A percentile compares a stretch with the other conserved stretches of the same genome.
Conservation (phyloP, 331 rosid genomes). For the Pyrus hybrid region DNA sequence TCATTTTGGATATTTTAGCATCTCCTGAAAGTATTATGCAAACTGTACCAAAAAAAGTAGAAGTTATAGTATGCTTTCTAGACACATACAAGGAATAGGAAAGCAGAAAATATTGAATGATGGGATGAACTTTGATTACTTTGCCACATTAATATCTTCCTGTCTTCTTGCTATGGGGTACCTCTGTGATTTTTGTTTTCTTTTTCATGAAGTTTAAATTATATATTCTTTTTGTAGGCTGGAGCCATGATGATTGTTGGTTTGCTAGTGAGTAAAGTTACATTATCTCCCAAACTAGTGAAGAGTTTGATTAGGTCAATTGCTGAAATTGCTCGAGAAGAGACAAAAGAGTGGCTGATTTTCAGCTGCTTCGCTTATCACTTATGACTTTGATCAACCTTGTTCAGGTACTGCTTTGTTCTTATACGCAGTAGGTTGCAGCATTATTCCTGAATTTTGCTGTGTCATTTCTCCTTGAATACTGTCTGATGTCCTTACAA, state of each 20-base stretch:
- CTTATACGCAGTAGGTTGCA: not conserved
- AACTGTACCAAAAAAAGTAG: not conserved
- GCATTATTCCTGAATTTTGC: not conserved
- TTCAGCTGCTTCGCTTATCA: constrained; percentile 71
- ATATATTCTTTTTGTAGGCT: constrained; percentile 43
- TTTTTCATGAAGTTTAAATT: not conserved
- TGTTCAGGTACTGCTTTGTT: constrained; percentile 62
- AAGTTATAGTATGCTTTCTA: not conserved
- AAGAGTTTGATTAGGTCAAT: constrained; percentile 63
- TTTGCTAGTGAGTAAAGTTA: constrained; percentile 63
- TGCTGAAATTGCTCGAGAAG: constrained; percentile 64
- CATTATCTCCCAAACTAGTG: constrained; percentile 66
- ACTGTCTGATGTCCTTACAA: not conserved
- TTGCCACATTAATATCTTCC: not conserved
- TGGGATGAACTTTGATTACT: not conserved
- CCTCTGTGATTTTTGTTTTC: not conserved
- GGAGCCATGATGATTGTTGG: constrained; percentile 90
- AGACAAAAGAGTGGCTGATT: constrained; percentile 48
- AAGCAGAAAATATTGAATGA: not conserved
- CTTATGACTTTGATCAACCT: constrained; percentile 71
- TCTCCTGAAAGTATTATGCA: not conserved
- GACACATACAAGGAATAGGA: not conserved
- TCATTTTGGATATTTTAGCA: not conserved
- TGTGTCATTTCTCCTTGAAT: not conserved
- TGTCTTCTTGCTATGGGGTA: not conserved